Evolutionary conservation across 768 basidiomycete species (phyloP), one percentile per base, ranked within the genome.

Genomic region (Inosperma sp.): DNA sequence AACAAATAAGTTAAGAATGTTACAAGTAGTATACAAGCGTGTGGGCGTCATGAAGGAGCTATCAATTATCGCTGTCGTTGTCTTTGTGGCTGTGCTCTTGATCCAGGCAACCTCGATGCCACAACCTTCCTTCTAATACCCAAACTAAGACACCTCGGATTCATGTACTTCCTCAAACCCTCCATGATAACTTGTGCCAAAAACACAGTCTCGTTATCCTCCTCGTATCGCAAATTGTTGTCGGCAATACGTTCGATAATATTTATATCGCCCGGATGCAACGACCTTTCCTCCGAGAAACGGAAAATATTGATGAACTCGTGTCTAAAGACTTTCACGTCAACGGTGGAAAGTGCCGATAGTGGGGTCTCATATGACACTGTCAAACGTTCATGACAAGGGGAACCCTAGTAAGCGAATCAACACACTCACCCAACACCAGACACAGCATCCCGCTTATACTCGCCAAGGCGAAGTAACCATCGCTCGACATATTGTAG

Each of bases 301-400:
- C 82, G 80, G 58, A 83, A 84, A 45, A 84, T 84, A 56, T 78
- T 77, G 62, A 78, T 77, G 55, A 82, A 82, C 63, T 83, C 82
- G 59, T 83, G 80, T 51, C 70, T 72, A 61, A 78, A 80, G 37
- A 79, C 69, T 61, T 77, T 78, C n/a, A 78, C 72, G 44, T 79
- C 73, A 30, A 78, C 67, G 7, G 75, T 65, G 12, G 72, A 70
- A 35, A 77, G 62, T 21, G 76, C 67, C 2, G 76, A 74, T n/a
- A 63, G 56, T n/a, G 74, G 71, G 0, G 72, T 71, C 31, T 64
- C 65, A 23, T 60, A 53, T 3, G 72, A 72, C 19, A 76, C 74
- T 75, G n/a, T 29, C 21, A 48, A 44, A 42, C 29, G 23, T 31
- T 42, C 37, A 10, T 51, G 23, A 50, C 49, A 52, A n/a, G 41